These are phyloP conservation scores for Hericium coralloides DNA, from an alignment of 768 basidiomycete genomes.

Conservation along the genomic window DNA sequence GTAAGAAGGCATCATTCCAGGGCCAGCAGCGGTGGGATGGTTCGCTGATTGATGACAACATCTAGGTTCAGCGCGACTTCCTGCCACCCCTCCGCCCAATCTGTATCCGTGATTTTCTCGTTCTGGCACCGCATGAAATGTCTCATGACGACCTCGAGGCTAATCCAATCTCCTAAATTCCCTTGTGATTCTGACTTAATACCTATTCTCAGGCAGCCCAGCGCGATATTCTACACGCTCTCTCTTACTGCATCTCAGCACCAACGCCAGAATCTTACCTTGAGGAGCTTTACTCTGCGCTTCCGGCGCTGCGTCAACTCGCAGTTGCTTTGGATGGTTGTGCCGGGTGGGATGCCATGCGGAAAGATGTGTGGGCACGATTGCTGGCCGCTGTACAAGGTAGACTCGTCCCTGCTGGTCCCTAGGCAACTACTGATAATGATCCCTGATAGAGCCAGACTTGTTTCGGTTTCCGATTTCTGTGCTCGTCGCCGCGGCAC, in stretches of 20 bases:
- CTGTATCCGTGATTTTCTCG: slow-evolving; percentile 9
- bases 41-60: background rate
- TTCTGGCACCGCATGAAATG: slow-evolving; percentile 10
- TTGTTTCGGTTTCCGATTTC: slow-evolving; percentile 9
- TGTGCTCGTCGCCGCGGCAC: slow-evolving; percentile 11
- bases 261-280: slow-evolving; percentile 11
- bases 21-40: background rate
- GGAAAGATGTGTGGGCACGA: slow-evolving; percentile 7
- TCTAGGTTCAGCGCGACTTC: slow-evolving; percentile 10
- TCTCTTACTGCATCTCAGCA: slow-evolving; percentile 7
- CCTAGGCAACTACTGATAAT: background rate
- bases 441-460: slow-evolving; percentile 3
- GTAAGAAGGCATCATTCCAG: background rate
- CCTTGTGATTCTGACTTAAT: background rate
- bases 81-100: slow-evolving; percentile 9
- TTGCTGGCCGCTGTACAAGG: slow-evolving; percentile 7
- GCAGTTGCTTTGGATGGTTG: background rate
- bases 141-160: slow-evolving; percentile 9
- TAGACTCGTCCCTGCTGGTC: background rate
- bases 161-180: background rate
- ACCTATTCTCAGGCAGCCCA: slow-evolving; percentile 1
- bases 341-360: slow-evolving; percentile 3
- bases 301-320: slow-evolving; percentile 7
- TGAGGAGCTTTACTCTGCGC: slow-evolving; percentile 5
- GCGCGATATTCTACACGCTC: slow-evolving; percentile 8